Evolutionary conservation across 2,329 filamentous ascomycete species (phyloP).

Genomic region (Periconia sp.): DNA sequence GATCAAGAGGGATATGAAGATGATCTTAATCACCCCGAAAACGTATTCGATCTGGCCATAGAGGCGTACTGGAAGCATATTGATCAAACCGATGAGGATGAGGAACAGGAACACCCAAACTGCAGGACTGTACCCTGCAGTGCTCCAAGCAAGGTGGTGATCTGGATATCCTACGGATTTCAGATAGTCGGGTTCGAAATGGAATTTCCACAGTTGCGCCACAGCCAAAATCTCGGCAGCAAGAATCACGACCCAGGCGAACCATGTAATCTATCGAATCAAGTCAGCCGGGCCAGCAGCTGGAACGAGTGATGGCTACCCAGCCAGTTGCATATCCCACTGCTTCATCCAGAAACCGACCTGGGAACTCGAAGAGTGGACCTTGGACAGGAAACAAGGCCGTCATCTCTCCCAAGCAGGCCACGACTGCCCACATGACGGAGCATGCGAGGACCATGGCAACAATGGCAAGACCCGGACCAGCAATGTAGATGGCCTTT

Average conservation of each 20-base stretch:
- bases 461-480: slow-evolving; percentile 41
- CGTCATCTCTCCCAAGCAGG: slow-evolving; percentile 75
- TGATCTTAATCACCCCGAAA: slow-evolving; percentile 80
- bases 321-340: slow-evolving; percentile 50
- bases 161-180: slow-evolving; percentile 36
- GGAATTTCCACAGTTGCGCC: slow-evolving; percentile 46
- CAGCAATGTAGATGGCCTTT: slow-evolving; percentile 41
- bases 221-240: slow-evolving; percentile 44
- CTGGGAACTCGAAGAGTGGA: slow-evolving; percentile 87
- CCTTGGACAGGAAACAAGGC: slow-evolving; percentile 86
- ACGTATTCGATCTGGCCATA: slow-evolving; percentile 87
- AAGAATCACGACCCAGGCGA: slow-evolving; percentile 87
- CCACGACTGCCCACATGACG: slow-evolving; percentile 42
- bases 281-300: not conserved
- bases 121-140: slow-evolving; percentile 47
- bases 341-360: slow-evolving; percentile 73
- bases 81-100: slow-evolving; percentile 72
- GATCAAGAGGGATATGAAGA: slow-evolving; percentile 49
- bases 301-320: slow-evolving; percentile 22
- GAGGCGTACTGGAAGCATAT: slow-evolving; percentile 81
- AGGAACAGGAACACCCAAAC: slow-evolving; percentile 80
- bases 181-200: slow-evolving; percentile 38
- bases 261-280: slow-evolving; percentile 46
- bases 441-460: slow-evolving; percentile 40
- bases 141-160: slow-evolving; percentile 72